phyloP scores from a whole-genome alignment of 306 rosid genomes.

The Cicer yamashitae region DNA sequence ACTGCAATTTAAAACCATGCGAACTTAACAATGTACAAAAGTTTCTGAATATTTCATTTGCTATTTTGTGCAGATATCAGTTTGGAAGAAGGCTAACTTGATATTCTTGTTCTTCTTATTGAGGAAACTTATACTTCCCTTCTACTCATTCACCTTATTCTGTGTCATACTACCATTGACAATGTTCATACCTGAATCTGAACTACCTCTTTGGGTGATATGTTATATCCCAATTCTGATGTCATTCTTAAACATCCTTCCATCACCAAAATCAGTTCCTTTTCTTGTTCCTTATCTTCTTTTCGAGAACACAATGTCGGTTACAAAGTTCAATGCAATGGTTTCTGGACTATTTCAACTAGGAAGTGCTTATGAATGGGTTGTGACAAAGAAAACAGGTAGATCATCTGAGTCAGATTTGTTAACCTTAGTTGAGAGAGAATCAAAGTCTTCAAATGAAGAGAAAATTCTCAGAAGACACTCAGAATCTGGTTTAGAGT shows the following conservation, averaged over 20 bases:
- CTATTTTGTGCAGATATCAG: conserved; percentile 70
- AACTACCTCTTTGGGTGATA: conserved; percentile 94
- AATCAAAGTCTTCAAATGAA: conserved; percentile 69
- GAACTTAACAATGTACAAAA: background rate
- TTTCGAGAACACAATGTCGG: conserved; percentile 99
- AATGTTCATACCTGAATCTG: conserved; percentile 97
- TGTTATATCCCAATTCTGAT: conserved; percentile 87
- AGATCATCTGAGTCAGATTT: conserved; percentile 93
- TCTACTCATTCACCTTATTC: conserved; percentile 96
- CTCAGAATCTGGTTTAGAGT: conserved; percentile 85
- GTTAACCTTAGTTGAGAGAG: conserved; percentile 77
- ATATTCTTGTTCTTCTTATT: conserved; percentile 88
- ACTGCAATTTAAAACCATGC: background rate
- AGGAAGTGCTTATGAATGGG: conserved; percentile 98
- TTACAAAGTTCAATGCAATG: conserved; percentile 99
- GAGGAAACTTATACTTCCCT: conserved; percentile 94
- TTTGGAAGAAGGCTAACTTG: conserved; percentile 88
- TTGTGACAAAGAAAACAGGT: conserved; percentile 96
- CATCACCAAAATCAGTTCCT: conserved; percentile 95
- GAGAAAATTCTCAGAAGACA: conserved; percentile 81
- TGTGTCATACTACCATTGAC: conserved; percentile 92
- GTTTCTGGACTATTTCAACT: conserved; percentile 91
- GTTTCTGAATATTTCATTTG: conserved; percentile 1
- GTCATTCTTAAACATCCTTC: conserved; percentile 94
- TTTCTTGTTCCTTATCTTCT: conserved; percentile 91